phyloP scores from a whole-genome alignment of 1,284 basidiomycete genomes.

The Apiotrichum gracile region DNA sequence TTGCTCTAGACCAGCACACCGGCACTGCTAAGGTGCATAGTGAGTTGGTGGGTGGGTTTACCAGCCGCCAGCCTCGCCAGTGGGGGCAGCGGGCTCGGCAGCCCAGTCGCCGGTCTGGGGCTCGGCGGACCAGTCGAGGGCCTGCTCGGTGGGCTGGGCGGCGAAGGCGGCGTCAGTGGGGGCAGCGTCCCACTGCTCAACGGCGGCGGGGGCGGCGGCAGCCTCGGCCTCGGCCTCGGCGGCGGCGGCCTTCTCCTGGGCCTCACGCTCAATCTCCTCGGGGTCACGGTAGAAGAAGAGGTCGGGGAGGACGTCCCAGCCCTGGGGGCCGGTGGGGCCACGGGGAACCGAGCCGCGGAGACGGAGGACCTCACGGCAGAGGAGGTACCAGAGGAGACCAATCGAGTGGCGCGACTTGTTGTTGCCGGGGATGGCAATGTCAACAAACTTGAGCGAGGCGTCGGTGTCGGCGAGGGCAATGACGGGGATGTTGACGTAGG shows the following conservation, averaged over 20 bases:
- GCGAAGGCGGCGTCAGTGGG: conserved; percentile 69
- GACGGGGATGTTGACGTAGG: conserved; percentile 99
- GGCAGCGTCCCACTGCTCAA: conserved; percentile 73
- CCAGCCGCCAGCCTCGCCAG: conserved; percentile 28
- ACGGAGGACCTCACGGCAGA: conserved; percentile 95
- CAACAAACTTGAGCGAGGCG: conserved; percentile 93
- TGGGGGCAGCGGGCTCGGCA: conserved; percentile 30
- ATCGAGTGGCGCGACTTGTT: conserved; percentile 98
- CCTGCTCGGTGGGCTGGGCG: conserved; percentile 67
- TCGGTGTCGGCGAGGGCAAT: conserved; percentile 99
- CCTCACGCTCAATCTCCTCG: conserved; percentile 96
- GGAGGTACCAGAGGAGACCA: conserved; percentile 98
- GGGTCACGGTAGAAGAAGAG: conserved; percentile 99
- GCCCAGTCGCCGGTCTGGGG: conserved; percentile 44
- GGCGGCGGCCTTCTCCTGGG: conserved; percentile 84
- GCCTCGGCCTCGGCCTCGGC: conserved; percentile 54
- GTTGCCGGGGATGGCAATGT: conserved; percentile 97
- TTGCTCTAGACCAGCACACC: background rate
- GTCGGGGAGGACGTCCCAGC: conserved; percentile 98
- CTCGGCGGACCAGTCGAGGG: conserved; percentile 81
- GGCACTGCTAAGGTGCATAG: background rate
- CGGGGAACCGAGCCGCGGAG: conserved; percentile 88
- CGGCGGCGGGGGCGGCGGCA: conserved; percentile 47
- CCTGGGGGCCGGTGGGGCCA: conserved; percentile 73
- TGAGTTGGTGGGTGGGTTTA: conserved; percentile 9